Percentiles rank a stretch among this genome's conserved stretches.
phyloP scores from a whole-genome alignment of 164 flowering plant genomes.

The Liriodendron chinense region DNA sequence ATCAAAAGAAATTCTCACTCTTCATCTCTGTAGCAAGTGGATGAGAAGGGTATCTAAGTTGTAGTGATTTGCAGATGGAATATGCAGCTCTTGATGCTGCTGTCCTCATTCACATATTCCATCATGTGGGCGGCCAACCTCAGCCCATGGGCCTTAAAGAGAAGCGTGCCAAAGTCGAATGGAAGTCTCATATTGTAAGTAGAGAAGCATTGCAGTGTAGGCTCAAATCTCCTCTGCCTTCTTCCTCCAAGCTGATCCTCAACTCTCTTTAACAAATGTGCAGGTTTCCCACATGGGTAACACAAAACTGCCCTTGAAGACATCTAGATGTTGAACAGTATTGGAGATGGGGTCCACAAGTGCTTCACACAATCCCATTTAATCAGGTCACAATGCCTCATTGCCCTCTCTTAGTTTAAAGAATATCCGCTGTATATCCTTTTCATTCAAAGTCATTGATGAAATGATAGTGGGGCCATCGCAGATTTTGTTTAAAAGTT shows the following conservation, averaged over 20 bases:
- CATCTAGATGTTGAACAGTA: not conserved
- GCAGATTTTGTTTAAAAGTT: not conserved
- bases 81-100: constrained; percentile 99
- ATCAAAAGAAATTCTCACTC: not conserved
- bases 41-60: not conserved
- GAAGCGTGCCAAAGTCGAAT: constrained; percentile 43
- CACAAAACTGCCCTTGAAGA: not conserved
- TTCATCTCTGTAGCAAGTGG: no score
- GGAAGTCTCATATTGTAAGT: constrained; percentile 88
- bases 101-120: constrained; percentile 82
- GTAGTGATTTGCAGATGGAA: constrained; percentile 68
- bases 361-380: not conserved
- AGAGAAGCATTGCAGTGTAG: not conserved
- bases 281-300: constrained; percentile 12
- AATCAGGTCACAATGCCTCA: not conserved
- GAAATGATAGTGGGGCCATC: not conserved
- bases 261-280: not conserved
- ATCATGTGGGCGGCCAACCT: constrained; percentile 48
- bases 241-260: not conserved
- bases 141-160: constrained; percentile 34
- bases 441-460: not conserved
- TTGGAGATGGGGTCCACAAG: not conserved
- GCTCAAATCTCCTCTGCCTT: not conserved
- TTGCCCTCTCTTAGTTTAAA: not conserved
- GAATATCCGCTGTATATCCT: not conserved